Conservation (phyloP, 306 rosid species). For the barrel medic (Medicago truncatula) region MtrunA17r5.0-ANR NC_053045.1:48275001-48275500, state of each 20-base stretch:
- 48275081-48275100: not conserved
- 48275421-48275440: not conserved
- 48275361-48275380: not conserved
- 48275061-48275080: slow-evolving; percentile 47
- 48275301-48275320: not conserved
- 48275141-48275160: too few species aligned
- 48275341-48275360: slow-evolving; percentile 6
- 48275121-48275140: too few species aligned
- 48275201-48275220: not conserved
- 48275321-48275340: slow-evolving; percentile 25
- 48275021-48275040: slow-evolving; percentile 4
- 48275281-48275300: slow-evolving; percentile 25
- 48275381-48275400: slow-evolving; percentile 16
- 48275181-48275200: slow-evolving; percentile 52
- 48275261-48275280: not conserved
- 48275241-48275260: not conserved
- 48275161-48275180: not conserved
- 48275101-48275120: not conserved
- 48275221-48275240: too few species aligned
- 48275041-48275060: slow-evolving; percentile 28
- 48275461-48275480: slow-evolving; percentile 10
- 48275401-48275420: slow-evolving; percentile 21
- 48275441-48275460: slow-evolving; percentile 18
- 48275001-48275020: slow-evolving; percentile 10
- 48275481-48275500: not conserved